phyloP scores from a whole-genome alignment of 1,284 basidiomycete species.

The Ceratobasidium papillatum region DNA sequence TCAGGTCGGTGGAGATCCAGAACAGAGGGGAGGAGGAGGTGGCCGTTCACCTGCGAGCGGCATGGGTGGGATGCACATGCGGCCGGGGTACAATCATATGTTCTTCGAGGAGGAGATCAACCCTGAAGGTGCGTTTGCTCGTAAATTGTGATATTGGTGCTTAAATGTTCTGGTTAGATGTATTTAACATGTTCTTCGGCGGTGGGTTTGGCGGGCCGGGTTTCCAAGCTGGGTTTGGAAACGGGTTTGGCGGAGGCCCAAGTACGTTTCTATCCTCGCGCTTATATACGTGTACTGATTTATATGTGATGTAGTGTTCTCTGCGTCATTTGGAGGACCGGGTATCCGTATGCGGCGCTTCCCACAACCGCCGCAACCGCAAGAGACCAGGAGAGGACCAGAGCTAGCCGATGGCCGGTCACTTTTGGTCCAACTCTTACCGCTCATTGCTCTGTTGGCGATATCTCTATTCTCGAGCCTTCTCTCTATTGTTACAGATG shows the following conservation, averaged over 20 bases:
- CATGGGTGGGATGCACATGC: slow-evolving; percentile 54
- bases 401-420: slow-evolving; percentile 56
- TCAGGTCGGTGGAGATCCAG: slow-evolving; percentile 84
- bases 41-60: slow-evolving; percentile 56
- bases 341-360: slow-evolving; percentile 48
- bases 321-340: slow-evolving; percentile 66
- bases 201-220: slow-evolving; percentile 57
- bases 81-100: slow-evolving; percentile 52
- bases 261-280: slow-evolving; percentile 53
- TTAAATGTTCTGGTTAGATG: slow-evolving; percentile 57
- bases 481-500: slow-evolving; percentile 74
- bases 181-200: slow-evolving; percentile 98
- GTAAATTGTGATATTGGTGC: not conserved
- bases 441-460: slow-evolving; percentile 81
- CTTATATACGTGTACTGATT: slow-evolving; percentile 7
- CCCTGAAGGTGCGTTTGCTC: slow-evolving; percentile 5
- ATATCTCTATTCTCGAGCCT: slow-evolving; percentile 88
- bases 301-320: slow-evolving; percentile 63
- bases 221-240: slow-evolving; percentile 51
- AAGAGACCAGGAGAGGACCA: slow-evolving; percentile 70
- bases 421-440: slow-evolving; percentile 83
- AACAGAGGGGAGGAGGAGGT: slow-evolving; percentile 52
- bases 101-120: slow-evolving; percentile 69
- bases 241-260: slow-evolving; percentile 63
- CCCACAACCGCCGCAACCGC: slow-evolving; percentile 58